Base-by-base conservation (phyloP, 345 rosid species). In the Atalantia buxifolia region DNA sequence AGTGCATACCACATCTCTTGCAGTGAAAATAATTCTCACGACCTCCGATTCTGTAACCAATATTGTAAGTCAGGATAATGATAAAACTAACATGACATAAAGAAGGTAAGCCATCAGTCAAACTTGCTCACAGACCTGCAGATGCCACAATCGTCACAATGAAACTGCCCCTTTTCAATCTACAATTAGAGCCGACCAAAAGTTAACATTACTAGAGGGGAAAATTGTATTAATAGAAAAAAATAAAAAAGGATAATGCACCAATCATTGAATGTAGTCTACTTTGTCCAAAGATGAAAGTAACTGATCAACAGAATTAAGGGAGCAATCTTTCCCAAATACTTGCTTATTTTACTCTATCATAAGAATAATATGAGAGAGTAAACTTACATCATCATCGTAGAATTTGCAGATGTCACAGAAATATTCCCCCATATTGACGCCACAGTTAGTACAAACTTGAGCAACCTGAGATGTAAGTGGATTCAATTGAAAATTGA, bases 141-240 rank as follows among this genome's bases (percentile, higher is more conserved):
- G 84, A 96, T 96, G 22, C 99, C 98, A 87, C 99, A 96, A 24
- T 94, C 98, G 78, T 96, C 85, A 68, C 99, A 96, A 82, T 96
- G 99, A 82, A 96, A 94, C 78, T 92, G 99, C 36, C 78, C 80
- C 71, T 96, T 96, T 63, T 76, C 85, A 25, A 74, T 90, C 97
- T 94, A 92, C 84, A 83, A 75, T 45, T 56, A n/a, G 57, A 31
- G 38, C 38, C 30, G 66, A 53, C 25, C 7, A 21, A 42, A 42
- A 77, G 59, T 63, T 42, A 75, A 24, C 42, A 76, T 69, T 71
- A 61, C 57, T 40, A 53, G 33, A 75, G 18, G 53, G 60, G 60
- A 63, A 63, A 21, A 72, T 4, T 14, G 30, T 64, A 40, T 57
- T 5, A 67, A 71, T 25, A 30, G 40, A 0, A 36, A 36, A 7